A percentile compares a stretch with the other conserved stretches of the same genome.
Conservation (phyloP, 257 asterid species). For the Parsonsia alboflavescens region DNA sequence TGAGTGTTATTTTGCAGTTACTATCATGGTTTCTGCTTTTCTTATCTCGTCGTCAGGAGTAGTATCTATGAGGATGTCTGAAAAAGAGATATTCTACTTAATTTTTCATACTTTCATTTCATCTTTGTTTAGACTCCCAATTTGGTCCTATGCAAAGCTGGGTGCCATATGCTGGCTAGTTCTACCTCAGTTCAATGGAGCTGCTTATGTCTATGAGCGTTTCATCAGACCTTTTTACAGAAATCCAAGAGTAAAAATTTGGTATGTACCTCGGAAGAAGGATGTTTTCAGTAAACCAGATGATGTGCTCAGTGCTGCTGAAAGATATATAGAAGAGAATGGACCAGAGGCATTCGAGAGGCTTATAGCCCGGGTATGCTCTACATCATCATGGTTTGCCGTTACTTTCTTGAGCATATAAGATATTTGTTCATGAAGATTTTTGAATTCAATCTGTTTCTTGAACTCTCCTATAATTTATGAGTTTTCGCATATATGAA, state of each 20-base stretch:
- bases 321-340: constrained; percentile 66
- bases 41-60: not conserved
- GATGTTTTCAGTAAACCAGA: constrained; percentile 66
- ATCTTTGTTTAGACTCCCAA: constrained; percentile 54
- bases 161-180: constrained; percentile 77
- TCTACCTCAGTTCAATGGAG: constrained; percentile 88
- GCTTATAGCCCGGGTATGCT: constrained; percentile 65
- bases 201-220: constrained; percentile 67
- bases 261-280: constrained; percentile 64
- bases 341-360: constrained; percentile 87
- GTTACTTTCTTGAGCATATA: not conserved
- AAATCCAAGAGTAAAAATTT: constrained; percentile 64
- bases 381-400: not conserved
- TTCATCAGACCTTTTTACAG: constrained; percentile 77
- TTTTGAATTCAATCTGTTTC: not conserved
- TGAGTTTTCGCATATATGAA: too few relatives aligned
- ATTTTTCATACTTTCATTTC: not conserved
- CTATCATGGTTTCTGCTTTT: not conserved
- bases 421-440: not conserved
- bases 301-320: constrained; percentile 72
- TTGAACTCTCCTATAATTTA: not conserved
- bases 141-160: constrained; percentile 78
- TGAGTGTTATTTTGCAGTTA: not conserved
- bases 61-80: not conserved
- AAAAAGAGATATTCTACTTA: not conserved